These are phyloP conservation scores for Calycina herbarum DNA, from an alignment of 2,329 filamentous ascomycete genomes.

Conservation along the genomic window DNA sequence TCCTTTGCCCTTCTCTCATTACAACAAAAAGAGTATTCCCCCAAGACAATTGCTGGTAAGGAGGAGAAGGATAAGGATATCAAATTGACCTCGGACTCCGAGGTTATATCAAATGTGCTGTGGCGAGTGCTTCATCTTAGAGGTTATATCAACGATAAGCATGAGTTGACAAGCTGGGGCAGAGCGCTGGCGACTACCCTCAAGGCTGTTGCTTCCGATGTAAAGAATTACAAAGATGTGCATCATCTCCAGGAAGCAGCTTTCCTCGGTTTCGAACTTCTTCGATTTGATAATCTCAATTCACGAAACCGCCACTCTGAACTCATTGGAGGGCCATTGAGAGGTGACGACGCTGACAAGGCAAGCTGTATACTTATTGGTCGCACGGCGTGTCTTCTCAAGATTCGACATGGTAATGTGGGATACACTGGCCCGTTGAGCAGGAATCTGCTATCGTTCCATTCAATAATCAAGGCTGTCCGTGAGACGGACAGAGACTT, in stretches of 20 bases:
- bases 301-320: constrained; percentile 59
- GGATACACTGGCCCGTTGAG: constrained; percentile 95
- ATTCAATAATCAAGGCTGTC: constrained; percentile 77
- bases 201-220: constrained; percentile 55
- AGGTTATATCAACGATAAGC: constrained; percentile 76
- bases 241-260: constrained; percentile 70
- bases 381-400: constrained; percentile 79
- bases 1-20: constrained; percentile 67
- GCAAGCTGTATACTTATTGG: constrained; percentile 79
- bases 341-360: constrained; percentile 69
- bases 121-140: constrained; percentile 90
- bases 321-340: constrained; percentile 55
- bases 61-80: constrained; percentile 23
- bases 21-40: constrained; percentile 66
- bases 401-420: constrained; percentile 77
- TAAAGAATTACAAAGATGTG: constrained; percentile 45
- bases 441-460: constrained; percentile 83
- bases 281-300: constrained; percentile 77
- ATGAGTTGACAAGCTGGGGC: constrained; percentile 83
- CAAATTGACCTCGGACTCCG: constrained; percentile 60
- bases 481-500: constrained; percentile 79
- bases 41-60: constrained; percentile 58
- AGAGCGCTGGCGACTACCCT: constrained; percentile 73
- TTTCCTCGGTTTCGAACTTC: constrained; percentile 81
- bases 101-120: constrained; percentile 70